phyloP scores from a whole-genome alignment of 2,329 filamentous ascomycete genomes.

The Hyphodiscus sp. region DNA sequence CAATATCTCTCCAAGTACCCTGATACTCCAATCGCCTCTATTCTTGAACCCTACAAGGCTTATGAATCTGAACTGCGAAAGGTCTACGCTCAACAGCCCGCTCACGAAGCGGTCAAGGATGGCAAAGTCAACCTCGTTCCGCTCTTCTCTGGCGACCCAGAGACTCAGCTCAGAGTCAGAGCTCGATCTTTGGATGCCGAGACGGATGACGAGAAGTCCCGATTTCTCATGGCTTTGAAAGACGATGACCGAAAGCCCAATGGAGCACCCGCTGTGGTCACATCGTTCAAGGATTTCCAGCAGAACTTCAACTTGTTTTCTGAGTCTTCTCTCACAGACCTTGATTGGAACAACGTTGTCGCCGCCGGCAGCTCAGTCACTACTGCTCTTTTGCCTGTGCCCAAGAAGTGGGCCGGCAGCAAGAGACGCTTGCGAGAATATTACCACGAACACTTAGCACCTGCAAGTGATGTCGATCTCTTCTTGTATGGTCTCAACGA shows the following conservation, averaged over 20 bases:
- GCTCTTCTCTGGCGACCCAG: slow-evolving; percentile 50
- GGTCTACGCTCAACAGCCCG: slow-evolving; percentile 61
- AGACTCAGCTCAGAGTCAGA: slow-evolving; percentile 51
- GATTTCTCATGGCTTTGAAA: slow-evolving; percentile 64
- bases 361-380: slow-evolving; percentile 76
- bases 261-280: slow-evolving; percentile 62
- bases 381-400: slow-evolving; percentile 69
- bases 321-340: slow-evolving; percentile 66
- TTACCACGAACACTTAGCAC: slow-evolving; percentile 75
- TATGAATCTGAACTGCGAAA: slow-evolving; percentile 63
- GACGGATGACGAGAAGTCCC: slow-evolving; percentile 51
- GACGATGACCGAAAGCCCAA: slow-evolving; percentile 53
- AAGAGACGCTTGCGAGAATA: slow-evolving; percentile 63
- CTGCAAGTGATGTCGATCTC: slow-evolving; percentile 80
- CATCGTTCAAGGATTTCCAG: slow-evolving; percentile 62
- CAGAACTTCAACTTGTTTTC: slow-evolving; percentile 78
- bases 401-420: slow-evolving; percentile 51
- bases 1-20: slow-evolving; percentile 49
- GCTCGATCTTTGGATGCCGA: slow-evolving; percentile 54
- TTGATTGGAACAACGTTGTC: slow-evolving; percentile 79
- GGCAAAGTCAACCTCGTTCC: slow-evolving; percentile 58
- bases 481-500: slow-evolving; percentile 78
- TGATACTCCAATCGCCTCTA: slow-evolving; percentile 45
- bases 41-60: slow-evolving; percentile 59
- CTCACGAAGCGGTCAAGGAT: slow-evolving; percentile 50